phyloP scores from a whole-genome alignment of 768 basidiomycete genomes.

The Polyporus arcularius region DNA sequence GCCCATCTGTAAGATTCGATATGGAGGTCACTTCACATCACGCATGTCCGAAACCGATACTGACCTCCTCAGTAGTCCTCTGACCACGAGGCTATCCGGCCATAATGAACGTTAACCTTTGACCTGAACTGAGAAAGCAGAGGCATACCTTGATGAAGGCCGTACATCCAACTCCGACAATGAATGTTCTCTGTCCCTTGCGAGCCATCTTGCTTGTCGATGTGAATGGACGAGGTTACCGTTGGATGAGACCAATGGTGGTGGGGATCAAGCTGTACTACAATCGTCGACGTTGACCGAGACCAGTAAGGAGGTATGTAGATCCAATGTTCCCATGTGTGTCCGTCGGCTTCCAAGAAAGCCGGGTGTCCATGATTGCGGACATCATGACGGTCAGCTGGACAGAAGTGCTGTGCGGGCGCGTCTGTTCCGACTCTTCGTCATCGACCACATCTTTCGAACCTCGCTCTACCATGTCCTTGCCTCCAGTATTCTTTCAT shows the following conservation, averaged over 20 bases:
- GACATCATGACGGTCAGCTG: not conserved
- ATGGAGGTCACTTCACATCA: not conserved
- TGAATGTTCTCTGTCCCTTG: slow-evolving; percentile 45
- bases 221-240: no score
- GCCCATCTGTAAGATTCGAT: slow-evolving; percentile 59
- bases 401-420: not conserved
- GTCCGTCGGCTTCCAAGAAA: not conserved
- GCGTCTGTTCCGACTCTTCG: not conserved
- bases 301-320: not conserved
- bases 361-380: not conserved
- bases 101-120: slow-evolving; percentile 5
- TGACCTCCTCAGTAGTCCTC: slow-evolving; percentile 72
- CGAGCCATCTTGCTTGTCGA: slow-evolving; percentile 16
- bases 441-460: not conserved
- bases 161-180: slow-evolving; percentile 75
- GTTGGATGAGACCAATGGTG: no score
- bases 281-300: not conserved
- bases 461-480: slow-evolving; percentile 28
- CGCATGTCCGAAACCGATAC: slow-evolving; percentile 19
- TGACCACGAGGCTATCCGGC: slow-evolving; percentile 59
- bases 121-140: not conserved
- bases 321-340: not conserved
- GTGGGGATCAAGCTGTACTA: not conserved
- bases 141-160: slow-evolving; percentile 70
- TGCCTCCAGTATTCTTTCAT: slow-evolving; percentile 76